Conservation (phyloP, 2,329 filamentous ascomycete genomes). For the Cladosporium austrohemisphaericum region DNA sequence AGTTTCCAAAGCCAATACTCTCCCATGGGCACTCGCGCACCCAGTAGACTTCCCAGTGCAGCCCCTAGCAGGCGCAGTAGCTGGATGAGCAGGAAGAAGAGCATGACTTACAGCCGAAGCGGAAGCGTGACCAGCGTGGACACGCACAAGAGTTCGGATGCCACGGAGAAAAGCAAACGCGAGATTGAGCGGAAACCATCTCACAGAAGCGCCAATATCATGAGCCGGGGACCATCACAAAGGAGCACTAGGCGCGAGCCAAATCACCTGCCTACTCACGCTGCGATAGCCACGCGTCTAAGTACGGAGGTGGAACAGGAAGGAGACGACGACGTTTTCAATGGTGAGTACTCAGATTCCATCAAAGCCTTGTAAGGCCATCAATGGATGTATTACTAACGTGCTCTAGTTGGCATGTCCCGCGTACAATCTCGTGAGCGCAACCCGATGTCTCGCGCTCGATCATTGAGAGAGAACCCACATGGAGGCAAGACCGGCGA, state of each 20-base stretch:
- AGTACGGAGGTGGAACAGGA: conserved; percentile 39
- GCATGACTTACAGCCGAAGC: conserved; percentile 5
- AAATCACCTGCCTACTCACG: conserved; percentile 5
- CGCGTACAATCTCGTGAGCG: conserved; percentile 26
- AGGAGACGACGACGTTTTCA: conserved; percentile 45
- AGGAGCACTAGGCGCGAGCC: background rate
- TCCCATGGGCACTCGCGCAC: conserved; percentile 48
- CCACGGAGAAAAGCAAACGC: background rate
- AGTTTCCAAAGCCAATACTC: conserved; percentile 45
- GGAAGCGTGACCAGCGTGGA: conserved; percentile 14
- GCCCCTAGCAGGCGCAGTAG: conserved; percentile 25
- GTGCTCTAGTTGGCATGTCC: conserved; percentile 32
- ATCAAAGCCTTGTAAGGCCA: too few species aligned
- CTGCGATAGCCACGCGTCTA: conserved; percentile 26
- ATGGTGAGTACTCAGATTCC: conserved; percentile 41
- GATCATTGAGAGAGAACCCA: conserved; percentile 18
- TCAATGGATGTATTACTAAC: conserved; percentile 3
- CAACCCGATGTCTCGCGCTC: background rate
- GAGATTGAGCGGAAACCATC: background rate
- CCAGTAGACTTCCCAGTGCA: conserved; percentile 28
- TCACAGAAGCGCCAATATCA: background rate
- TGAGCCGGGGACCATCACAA: conserved; percentile 1
- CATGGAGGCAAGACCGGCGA: background rate
- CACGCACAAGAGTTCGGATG: conserved; percentile 5
- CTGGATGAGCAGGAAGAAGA: conserved; percentile 23